Base-by-base conservation (phyloP, 2,329 filamentous ascomycete species). In the Phyllosticta capitalensis region DNA sequence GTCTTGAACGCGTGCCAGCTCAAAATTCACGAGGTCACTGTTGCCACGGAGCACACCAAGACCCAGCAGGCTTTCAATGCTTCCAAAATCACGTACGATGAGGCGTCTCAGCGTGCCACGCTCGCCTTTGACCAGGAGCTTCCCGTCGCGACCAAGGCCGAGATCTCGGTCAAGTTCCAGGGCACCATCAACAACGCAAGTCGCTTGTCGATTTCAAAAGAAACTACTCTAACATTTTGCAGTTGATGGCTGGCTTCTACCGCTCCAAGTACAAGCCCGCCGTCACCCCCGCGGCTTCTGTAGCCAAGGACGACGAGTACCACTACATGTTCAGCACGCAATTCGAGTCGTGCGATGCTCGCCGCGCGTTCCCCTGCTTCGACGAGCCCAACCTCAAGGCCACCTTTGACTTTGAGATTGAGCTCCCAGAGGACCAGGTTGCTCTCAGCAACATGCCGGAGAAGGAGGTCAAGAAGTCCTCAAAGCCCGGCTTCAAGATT, bases 371-470 rank as follows among this genome's bases (percentile, higher is more conserved):
- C 76, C 94, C 94, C 5, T 96, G 92, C 76, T 96, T 96, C 73
- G 92, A 97, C 70, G 94, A 97, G 78, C 92, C 92, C 26, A 87
- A 90, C 24, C 81, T 97, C 66, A 97, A 97, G 80, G 90, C 92
- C 48, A 91, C 89, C 1, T 96, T 95, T 69, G 92, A 96, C 73
- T 89, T 99, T 61, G 83, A 91, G 68, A 88, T 99, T 63, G 92
- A 97, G 76, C 83, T 96, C 53, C 92, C 94, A 17, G 86, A 88
- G 53, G 90, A 92, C 65, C 88, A 94, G 74, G 86, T 90, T 49
- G 94, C 91, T 3, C 79, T 97, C 52, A 95, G 90, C 77, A 97
- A 97, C 77, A 97, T 96, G 92, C 91, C 90, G 1, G 86, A 91
- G 72, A 92, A 91, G 78, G 80, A 81, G 55, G 83, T 80, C 61